Base-by-base conservation (phyloP, 768 basidiomycete species). In the Podaxis sp. region DNA sequence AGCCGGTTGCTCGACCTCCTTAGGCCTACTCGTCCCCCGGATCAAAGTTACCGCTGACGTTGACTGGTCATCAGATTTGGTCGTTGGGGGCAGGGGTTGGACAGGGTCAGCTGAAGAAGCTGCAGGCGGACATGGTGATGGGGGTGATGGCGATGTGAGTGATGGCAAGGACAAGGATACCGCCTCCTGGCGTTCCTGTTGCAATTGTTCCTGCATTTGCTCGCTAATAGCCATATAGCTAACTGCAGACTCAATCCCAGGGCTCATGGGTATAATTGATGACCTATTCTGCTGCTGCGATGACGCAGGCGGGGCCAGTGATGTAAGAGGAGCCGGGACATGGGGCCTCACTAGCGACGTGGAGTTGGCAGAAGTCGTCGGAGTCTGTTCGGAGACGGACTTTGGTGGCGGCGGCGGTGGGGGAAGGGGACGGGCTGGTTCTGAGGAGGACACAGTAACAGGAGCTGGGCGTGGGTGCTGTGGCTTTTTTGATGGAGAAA, bases 171-270 rank as follows among this genome's bases (percentile, higher is more conserved):
- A 19, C 25, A 25, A 47, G 49, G 62, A 38, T 63, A 47, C 24
- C 19, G n/a, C n/a, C 13, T 17, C 53, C 43, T 40, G 63, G 46
- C 54, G 57, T 33, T 37, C 54, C 41, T 59, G 54, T 33, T 37
- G 57, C 37, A 46, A 22, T 19, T 59, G 37, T 63, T 70, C 65
- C 55, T 64, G 52, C 40, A 69, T 63, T 64, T 65, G 57, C 64
- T 68, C 66, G 9, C 59, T 36, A 2, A 64, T 78, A 77, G 64
- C 77, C 79, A 87, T 82, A 67, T 78, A 86, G 54, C 80, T 80
- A 51, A 89, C 75, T 17, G 88, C 85, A 27, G 84, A 82, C 2
- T 80, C 80, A 38, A 88, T 82, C 2, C 78, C 83, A 1, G 86
- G 82, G 69, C 82, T 85, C 46, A 85, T 73, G 33, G 84, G 79